These are phyloP conservation scores for Herpetomonas tarakana DNA, from an alignment of 208 protist species.

Conservation along the genomic window DNA sequence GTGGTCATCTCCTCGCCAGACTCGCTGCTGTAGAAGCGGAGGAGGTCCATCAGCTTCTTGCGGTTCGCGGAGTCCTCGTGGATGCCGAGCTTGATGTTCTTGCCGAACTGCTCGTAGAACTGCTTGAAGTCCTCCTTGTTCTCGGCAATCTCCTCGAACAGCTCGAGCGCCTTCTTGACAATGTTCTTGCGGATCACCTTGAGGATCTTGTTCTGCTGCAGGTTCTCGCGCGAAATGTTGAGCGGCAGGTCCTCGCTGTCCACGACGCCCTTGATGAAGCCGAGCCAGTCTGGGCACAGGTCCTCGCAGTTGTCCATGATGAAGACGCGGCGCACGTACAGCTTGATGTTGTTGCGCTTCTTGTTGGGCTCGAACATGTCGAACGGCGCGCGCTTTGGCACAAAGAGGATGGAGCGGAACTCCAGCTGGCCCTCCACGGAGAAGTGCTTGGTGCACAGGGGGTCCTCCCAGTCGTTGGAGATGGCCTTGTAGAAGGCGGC, in stretches of 20 bases:
- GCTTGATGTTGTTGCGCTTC: slow-evolving; percentile 72
- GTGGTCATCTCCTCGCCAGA: slow-evolving; percentile 63
- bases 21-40: slow-evolving; percentile 89
- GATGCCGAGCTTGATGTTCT: slow-evolving; percentile 97
- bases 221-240: slow-evolving; percentile 98
- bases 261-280: slow-evolving; percentile 96
- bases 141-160: slow-evolving; percentile 87
- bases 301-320: slow-evolving; percentile 97
- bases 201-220: slow-evolving; percentile 95
- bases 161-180: slow-evolving; percentile 85
- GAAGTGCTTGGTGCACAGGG: slow-evolving; percentile 96
- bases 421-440: slow-evolving; percentile 94
- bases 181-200: slow-evolving; percentile 97
- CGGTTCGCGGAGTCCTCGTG: slow-evolving; percentile 95
- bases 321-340: slow-evolving; percentile 97
- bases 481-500: slow-evolving; percentile 98
- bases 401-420: slow-evolving; percentile 96
- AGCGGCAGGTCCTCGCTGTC: slow-evolving; percentile 98
- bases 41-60: slow-evolving; percentile 91
- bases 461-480: slow-evolving; percentile 91
- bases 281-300: slow-evolving; percentile 91
- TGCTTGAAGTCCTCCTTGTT: slow-evolving; percentile 45
- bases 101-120: slow-evolving; percentile 79
- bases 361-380: slow-evolving; percentile 71
- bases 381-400: slow-evolving; percentile 89